Conservation (phyloP, 768 basidiomycete species). For the Suillus hirtellus region DNA sequence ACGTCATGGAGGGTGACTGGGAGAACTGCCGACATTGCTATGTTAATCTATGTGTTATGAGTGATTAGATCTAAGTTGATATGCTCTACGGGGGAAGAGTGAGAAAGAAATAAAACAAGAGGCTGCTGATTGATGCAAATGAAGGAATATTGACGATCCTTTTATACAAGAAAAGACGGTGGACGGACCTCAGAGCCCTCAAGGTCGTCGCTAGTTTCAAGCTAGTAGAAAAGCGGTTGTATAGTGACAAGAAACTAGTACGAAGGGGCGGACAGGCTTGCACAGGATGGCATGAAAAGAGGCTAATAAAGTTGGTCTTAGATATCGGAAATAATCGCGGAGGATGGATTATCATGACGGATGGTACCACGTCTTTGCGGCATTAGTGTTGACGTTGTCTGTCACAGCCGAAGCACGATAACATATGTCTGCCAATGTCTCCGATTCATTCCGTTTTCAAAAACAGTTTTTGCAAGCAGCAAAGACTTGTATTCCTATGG, state of each 20-base stretch:
- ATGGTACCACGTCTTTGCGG: neutral
- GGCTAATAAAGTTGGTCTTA: neutral
- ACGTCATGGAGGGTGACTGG: conserved; percentile 11
- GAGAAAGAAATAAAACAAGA: neutral
- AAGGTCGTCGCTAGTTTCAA: neutral
- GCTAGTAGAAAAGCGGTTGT: neutral
- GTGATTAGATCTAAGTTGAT: neutral
- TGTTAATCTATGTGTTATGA: neutral
- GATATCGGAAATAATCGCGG: neutral
- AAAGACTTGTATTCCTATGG: neutral
- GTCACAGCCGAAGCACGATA: neutral
- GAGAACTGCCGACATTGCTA: conserved; percentile 3
- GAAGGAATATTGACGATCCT: neutral
- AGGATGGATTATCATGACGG: neutral
- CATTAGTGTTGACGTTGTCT: neutral
- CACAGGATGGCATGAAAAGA: neutral
- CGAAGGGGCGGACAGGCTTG: neutral
- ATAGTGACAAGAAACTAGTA: neutral
- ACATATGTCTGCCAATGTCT: neutral
- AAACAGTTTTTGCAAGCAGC: neutral
- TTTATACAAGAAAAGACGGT: neutral
- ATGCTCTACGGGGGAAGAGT: neutral
- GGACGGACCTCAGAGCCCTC: neutral
- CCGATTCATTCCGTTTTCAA: neutral
- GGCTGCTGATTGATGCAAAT: neutral